Percentiles rank a stretch among this genome's conserved stretches.
Conservation (phyloP, 257 asterid species). For the Euphrasia confusa region DNA sequence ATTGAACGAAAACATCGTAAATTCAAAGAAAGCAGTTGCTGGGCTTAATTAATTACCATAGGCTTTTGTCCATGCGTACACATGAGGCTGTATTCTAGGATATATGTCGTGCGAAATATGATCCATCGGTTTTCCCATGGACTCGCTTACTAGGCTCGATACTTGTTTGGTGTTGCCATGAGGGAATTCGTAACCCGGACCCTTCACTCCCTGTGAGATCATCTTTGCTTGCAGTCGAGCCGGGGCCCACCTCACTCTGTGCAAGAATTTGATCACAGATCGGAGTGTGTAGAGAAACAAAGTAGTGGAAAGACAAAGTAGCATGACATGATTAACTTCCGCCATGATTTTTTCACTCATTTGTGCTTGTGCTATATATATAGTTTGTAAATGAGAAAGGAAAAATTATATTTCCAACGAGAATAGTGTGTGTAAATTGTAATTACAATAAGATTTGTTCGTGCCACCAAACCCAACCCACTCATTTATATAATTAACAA, state of each 20-base stretch:
- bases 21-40: too few species aligned
- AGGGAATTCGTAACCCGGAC: conserved; percentile 56
- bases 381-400: too few species aligned
- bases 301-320: conserved; percentile 20
- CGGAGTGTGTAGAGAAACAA: conserved; percentile 30
- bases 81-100: conserved; percentile 58
- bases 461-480: too few species aligned
- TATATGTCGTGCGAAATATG: conserved; percentile 52
- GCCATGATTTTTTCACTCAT: background rate
- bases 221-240: conserved; percentile 28
- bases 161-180: conserved; percentile 58
- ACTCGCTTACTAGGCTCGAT: conserved; percentile 37
- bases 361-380: too few species aligned
- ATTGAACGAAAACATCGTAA: too few species aligned
- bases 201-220: conserved; percentile 55
- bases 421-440: too few species aligned
- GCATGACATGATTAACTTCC: background rate
- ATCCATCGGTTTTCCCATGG: conserved; percentile 39
- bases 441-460: too few species aligned
- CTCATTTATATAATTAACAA: too few species aligned
- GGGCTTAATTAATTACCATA: conserved; percentile 36
- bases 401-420: too few species aligned
- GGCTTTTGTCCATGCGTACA: conserved; percentile 47
- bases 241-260: conserved; percentile 49
- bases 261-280: conserved; percentile 32